A percentile compares a stretch with the other conserved stretches of the same genome.
These are phyloP conservation scores for Brassica incana DNA, from an alignment of 345 rosid species.

Conservation along the genomic window DNA sequence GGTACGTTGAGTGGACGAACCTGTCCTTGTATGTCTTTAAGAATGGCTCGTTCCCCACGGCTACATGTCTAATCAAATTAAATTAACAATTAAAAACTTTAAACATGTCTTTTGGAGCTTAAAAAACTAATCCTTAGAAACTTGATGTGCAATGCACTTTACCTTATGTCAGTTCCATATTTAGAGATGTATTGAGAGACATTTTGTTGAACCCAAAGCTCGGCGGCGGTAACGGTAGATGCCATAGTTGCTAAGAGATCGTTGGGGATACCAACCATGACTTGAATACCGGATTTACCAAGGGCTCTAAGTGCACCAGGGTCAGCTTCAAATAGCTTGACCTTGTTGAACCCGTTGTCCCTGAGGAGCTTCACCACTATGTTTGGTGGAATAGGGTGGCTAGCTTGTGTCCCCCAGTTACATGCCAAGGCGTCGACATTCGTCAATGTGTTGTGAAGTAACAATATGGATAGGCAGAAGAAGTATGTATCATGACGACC, in stretches of 20 bases:
- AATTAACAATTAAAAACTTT: background rate
- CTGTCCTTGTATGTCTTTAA: constrained; percentile 64
- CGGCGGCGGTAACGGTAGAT: constrained; percentile 51
- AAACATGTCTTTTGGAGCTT: background rate
- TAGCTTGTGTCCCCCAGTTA: constrained; percentile 76
- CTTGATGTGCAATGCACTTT: background rate
- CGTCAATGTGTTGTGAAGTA: constrained; percentile 16
- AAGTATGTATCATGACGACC: constrained; percentile 25
- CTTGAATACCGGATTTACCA: constrained; percentile 80
- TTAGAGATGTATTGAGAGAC: constrained; percentile 64
- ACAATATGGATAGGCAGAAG: constrained; percentile 32
- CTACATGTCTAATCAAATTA: constrained; percentile 57
- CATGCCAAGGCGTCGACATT: constrained; percentile 59
- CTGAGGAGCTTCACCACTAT: constrained; percentile 68
- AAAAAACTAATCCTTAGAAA: background rate
- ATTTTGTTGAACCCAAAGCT: constrained; percentile 72
- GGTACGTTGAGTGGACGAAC: constrained; percentile 56
- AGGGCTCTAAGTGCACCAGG: constrained; percentile 75
- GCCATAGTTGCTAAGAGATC: constrained; percentile 68
- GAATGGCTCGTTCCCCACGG: constrained; percentile 92
- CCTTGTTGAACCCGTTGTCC: constrained; percentile 83
- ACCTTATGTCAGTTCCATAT: constrained; percentile 72
- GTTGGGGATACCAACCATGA: constrained; percentile 94
- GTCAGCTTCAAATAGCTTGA: constrained; percentile 90
- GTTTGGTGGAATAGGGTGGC: constrained; percentile 64